Percentiles rank a stretch among this genome's conserved stretches.
Evolutionary conservation across 345 rosid species (phyloP).

Genomic region (Brassica carinata): DNA sequence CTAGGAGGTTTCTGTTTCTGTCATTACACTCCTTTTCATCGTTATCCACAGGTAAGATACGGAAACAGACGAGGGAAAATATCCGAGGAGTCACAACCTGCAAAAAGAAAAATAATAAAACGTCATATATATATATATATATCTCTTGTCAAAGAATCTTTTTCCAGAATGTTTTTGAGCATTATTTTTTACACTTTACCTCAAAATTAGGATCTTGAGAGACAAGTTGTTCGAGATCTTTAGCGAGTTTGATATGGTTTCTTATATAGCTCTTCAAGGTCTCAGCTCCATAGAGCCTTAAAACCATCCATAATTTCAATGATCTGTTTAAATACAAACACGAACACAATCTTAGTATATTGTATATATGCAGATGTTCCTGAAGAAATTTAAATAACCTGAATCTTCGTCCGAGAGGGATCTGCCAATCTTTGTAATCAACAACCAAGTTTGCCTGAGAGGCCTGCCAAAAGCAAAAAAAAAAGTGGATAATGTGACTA

Average conservation of each 20-base stretch:
- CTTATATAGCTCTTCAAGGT: constrained; percentile 67
- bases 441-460: constrained; percentile 82
- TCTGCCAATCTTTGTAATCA: constrained; percentile 96
- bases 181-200: constrained; percentile 45
- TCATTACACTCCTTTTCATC: constrained; percentile 51
- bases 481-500: background rate
- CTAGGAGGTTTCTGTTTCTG: constrained; percentile 62
- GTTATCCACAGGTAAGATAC: constrained; percentile 47
- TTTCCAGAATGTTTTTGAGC: background rate
- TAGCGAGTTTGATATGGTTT: constrained; percentile 77
- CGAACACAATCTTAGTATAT: background rate
- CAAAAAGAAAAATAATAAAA: background rate
- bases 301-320: constrained; percentile 90
- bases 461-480: constrained; percentile 48
- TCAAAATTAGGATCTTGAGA: constrained; percentile 69
- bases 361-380: background rate
- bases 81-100: constrained; percentile 76
- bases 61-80: constrained; percentile 81
- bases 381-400: constrained; percentile 49
- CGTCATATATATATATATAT: background rate
- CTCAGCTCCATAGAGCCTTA: constrained; percentile 77
- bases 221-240: constrained; percentile 62
- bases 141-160: background rate
- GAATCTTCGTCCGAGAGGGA: constrained; percentile 94
- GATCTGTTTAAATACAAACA: constrained; percentile 49